These are phyloP conservation scores for Pseudozyma sp. DNA, from an alignment of 1,284 basidiomycete genomes.

Conservation along the genomic window DNA sequence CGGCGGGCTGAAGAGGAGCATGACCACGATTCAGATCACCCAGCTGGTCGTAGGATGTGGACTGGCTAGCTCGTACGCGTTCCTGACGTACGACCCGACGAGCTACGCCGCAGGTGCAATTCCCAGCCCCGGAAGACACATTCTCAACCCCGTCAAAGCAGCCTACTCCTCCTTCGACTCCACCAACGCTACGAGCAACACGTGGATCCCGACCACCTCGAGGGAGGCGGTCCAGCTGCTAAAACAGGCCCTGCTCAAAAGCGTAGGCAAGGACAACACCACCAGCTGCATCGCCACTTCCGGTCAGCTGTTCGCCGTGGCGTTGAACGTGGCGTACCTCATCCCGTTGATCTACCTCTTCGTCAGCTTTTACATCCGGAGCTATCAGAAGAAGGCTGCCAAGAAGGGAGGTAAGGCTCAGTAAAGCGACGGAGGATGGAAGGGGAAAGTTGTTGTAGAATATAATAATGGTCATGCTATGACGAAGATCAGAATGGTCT, in stretches of 20 bases:
- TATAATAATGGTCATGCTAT: no score
- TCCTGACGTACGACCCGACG: slow-evolving; percentile 41
- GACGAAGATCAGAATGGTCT: no score
- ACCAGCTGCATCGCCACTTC: slow-evolving; percentile 35
- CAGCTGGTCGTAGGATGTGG: slow-evolving; percentile 56
- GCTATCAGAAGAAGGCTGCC: slow-evolving; percentile 50
- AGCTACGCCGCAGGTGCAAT: slow-evolving; percentile 40
- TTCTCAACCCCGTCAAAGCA: slow-evolving; percentile 30
- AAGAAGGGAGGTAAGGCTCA: slow-evolving; percentile 36
- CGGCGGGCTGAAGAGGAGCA: slow-evolving; percentile 60
- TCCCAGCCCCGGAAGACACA: slow-evolving; percentile 38
- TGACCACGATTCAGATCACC: slow-evolving; percentile 64
- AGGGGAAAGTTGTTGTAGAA: no score
- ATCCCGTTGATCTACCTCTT: slow-evolving; percentile 59
- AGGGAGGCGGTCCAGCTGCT: slow-evolving; percentile 32
- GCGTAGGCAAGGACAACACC: slow-evolving; percentile 12
- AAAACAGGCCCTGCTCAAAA: slow-evolving; percentile 23
- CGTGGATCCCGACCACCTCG: slow-evolving; percentile 9
- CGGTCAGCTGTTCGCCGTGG: slow-evolving; percentile 48
- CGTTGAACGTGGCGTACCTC: slow-evolving; percentile 51
- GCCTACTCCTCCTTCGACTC: slow-evolving; percentile 18
- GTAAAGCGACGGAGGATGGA: background rate
- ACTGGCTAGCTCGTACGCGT: slow-evolving; percentile 44
- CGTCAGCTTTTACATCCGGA: slow-evolving; percentile 56
- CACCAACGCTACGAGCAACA: slow-evolving; percentile 7